These are phyloP conservation scores for Tulasnella sp. DNA, from an alignment of 768 basidiomycete genomes.

Conservation along the genomic window DNA sequence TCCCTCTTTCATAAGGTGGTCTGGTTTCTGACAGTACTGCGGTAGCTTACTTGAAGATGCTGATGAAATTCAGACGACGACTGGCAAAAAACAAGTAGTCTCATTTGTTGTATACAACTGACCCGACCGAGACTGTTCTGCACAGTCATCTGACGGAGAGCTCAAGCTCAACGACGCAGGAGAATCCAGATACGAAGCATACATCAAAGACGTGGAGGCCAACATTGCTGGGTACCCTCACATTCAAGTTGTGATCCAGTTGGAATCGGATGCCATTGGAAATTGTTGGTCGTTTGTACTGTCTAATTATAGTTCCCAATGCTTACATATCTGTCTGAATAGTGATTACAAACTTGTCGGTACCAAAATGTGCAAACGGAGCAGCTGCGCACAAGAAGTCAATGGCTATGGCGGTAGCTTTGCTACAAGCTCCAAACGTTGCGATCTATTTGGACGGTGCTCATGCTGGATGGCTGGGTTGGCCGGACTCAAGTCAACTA, in stretches of 20 bases:
- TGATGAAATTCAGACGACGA: not conserved
- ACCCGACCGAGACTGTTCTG: constrained; percentile 27
- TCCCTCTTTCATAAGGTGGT: no score
- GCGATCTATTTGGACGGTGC: constrained; percentile 27
- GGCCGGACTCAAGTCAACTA: constrained; percentile 13
- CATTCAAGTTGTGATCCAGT: constrained; percentile 23
- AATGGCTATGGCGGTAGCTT: constrained; percentile 25
- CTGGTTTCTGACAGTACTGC: no score
- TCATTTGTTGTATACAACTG: constrained; percentile 40
- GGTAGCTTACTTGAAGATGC: no score
- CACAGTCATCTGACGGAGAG: constrained; percentile 27
- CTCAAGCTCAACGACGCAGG: constrained; percentile 24
- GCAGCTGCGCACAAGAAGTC: constrained; percentile 18
- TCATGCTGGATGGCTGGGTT: constrained; percentile 29
- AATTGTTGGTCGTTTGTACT: constrained; percentile 20
- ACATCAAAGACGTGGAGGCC: constrained; percentile 1
- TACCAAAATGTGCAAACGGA: constrained; percentile 27
- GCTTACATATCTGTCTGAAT: constrained; percentile 21
- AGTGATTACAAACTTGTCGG: no score
- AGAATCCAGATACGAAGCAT: constrained; percentile 24
- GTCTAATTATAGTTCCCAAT: not conserved
- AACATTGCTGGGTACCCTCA: constrained; percentile 21
- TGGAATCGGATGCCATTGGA: constrained; percentile 28
- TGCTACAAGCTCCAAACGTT: constrained; percentile 24
- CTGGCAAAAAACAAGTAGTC: constrained; percentile 20